These are phyloP conservation scores for Dendrothele bispora DNA, from an alignment of 768 basidiomycete species.

Conservation along the genomic window DNA sequence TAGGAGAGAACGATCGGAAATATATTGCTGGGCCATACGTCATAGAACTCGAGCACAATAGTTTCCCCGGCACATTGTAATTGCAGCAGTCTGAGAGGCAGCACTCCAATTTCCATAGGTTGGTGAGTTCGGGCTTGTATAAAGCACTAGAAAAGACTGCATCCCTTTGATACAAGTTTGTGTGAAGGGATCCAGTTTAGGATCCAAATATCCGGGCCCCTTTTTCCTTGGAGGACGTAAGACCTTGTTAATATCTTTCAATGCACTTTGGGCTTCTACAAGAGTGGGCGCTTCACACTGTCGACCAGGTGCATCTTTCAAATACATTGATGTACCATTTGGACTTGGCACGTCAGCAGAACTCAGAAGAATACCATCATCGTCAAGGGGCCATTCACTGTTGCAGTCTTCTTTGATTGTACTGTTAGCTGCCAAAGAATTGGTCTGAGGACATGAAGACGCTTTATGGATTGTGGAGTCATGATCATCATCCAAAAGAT, in stretches of 20 bases:
- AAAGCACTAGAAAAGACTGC: slow-evolving; percentile 15
- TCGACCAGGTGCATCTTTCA: slow-evolving; percentile 1
- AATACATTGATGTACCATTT: too few relatives aligned
- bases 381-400: too few relatives aligned
- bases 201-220: slow-evolving; percentile 16
- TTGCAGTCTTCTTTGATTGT: too few relatives aligned
- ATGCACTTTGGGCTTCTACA: background rate
- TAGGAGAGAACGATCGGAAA: slow-evolving; percentile 16
- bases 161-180: slow-evolving; percentile 20
- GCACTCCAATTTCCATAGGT: slow-evolving; percentile 21
- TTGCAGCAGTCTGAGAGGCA: slow-evolving; percentile 20
- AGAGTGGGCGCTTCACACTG: background rate
- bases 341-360: too few relatives aligned
- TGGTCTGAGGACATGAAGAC: too few relatives aligned
- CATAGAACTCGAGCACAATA: slow-evolving; percentile 20
- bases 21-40: slow-evolving; percentile 14
- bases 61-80: slow-evolving; percentile 13
- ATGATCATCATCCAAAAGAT: too few relatives aligned
- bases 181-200: slow-evolving; percentile 13
- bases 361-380: too few relatives aligned
- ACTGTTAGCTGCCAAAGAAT: too few relatives aligned
- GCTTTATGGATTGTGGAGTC: too few relatives aligned
- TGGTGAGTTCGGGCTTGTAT: slow-evolving; percentile 9
- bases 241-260: background rate
- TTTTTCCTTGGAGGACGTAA: background rate